Evolutionary conservation across 345 rosid genomes (phyloP), one percentile per base, ranked within the genome.

Genomic region (Hibiscus mutabilis): DNA sequence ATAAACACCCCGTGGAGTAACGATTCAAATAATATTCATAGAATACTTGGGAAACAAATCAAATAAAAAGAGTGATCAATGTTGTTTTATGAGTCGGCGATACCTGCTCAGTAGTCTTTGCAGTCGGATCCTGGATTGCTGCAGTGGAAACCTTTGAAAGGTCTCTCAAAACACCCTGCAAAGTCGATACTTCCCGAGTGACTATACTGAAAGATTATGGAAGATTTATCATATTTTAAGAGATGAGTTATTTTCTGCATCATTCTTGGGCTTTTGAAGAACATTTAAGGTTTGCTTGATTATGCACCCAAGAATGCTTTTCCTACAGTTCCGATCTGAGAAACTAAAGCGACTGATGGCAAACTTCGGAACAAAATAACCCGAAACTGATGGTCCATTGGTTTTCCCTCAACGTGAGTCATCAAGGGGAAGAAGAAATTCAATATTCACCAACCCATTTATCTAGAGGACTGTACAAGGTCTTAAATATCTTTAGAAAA

Each of bases 121-220:
- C 46, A 59, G 83, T 67, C 21, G 79, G 74, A 67, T 74, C 73
- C 70, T 75, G 78, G 22, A 67, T 21, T 56, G 46, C 64, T 12
- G 21, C n/a, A 6, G 14, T 29, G 27, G 83, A 33, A 61, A 67
- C 72, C 68, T 78, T 79, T 2, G 81, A 44, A 66, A 79, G 71
- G 42, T 80, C 81, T 59, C 86, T 79, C 52, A 82, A 60, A 65
- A 79, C 69, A 35, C 86, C 86, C 86, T 82, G 76, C 73, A 79
- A 75, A 79, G n/a, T 0, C 18, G 37, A 65, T 61, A 6, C 19
- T 66, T 49, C 27, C 19, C 10, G 3, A 25, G 13, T 18, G 22
- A 46, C 40, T 6, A 35, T 3, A 3, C 0, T 0, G 5, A 29
- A 29, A 9, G 12, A 11, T 11, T 13, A 35, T 53, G 16, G 18